phyloP scores from a whole-genome alignment of 768 basidiomycete genomes.

The Termitomyces titanicus region DNA sequence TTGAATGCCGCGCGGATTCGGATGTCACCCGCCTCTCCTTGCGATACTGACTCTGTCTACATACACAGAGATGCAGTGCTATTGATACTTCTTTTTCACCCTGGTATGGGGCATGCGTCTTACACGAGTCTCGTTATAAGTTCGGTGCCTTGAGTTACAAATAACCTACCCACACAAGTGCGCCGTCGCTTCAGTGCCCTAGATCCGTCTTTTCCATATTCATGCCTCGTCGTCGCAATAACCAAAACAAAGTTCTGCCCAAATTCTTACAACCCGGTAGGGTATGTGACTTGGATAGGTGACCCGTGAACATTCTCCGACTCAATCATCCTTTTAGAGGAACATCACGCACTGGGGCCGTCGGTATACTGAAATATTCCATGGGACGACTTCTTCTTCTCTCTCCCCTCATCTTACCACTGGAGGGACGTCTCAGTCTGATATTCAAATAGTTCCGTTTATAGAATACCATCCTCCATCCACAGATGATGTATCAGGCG shows the following conservation, averaged over 20 bases:
- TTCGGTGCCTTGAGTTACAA: not conserved
- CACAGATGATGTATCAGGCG: not conserved
- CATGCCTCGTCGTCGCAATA: slow-evolving; percentile 1
- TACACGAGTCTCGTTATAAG: slow-evolving; percentile 5
- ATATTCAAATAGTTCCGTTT: not conserved
- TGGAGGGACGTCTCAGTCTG: not conserved
- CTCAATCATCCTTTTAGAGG: not conserved
- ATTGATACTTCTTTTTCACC: slow-evolving; percentile 2
- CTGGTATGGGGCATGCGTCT: not conserved
- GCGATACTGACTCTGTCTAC: not conserved
- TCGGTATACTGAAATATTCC: not conserved
- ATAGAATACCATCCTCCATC: not conserved
- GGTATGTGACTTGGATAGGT: not conserved
- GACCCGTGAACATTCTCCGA: not conserved
- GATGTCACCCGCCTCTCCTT: not conserved
- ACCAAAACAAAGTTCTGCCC: slow-evolving; percentile 3
- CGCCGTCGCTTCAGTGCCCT: not conserved
- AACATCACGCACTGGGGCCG: slow-evolving; percentile 6
- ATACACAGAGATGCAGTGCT: slow-evolving; percentile 8
- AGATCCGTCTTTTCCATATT: not conserved
- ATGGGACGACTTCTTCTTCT: not conserved
- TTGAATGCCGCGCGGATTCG: not conserved
- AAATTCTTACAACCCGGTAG: not conserved
- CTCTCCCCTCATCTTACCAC: not conserved
- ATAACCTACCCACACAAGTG: not conserved